Evolutionary conservation across 108 stramenopile genomes (phyloP).

Genomic region (Cyclotella choctawhatcheeana): DNA sequence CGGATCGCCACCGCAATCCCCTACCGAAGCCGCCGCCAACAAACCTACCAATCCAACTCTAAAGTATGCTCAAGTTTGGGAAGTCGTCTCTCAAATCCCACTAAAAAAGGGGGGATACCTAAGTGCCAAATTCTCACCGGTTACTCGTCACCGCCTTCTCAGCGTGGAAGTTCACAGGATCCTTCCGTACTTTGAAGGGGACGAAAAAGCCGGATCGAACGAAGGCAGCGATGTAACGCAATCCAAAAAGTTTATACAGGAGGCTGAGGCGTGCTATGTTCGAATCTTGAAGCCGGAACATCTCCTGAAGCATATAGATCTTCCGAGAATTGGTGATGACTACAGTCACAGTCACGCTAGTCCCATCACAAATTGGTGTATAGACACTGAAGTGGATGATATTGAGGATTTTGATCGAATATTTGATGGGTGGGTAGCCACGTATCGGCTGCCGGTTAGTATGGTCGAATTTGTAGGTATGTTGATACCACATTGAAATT

Average conservation of each 20-base stretch:
- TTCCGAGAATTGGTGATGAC: not conserved
- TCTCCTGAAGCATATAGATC: not conserved
- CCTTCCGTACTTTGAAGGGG: conserved; percentile 4
- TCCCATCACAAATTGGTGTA: too few species aligned
- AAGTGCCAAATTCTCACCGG: conserved; percentile 29
- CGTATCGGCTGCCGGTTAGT: too few species aligned
- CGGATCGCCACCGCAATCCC: not conserved
- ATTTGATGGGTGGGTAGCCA: too few species aligned
- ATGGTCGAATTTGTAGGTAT: too few species aligned
- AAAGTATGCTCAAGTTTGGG: conserved; percentile 31
- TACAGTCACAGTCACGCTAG: not conserved
- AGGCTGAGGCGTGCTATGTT: conserved; percentile 11
- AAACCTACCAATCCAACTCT: not conserved
- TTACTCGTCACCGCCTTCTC: conserved; percentile 31
- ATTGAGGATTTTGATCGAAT: too few species aligned
- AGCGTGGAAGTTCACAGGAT: conserved; percentile 34
- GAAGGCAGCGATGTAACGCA: not conserved
- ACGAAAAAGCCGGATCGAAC: not conserved
- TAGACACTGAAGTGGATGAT: too few species aligned
- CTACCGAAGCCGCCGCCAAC: too few species aligned
- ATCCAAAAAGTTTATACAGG: not conserved
- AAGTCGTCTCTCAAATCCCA: conserved; percentile 27
- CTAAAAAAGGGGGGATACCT: conserved; percentile 19
- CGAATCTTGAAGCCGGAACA: not conserved
- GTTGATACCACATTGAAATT: too few species aligned